phyloP scores from a whole-genome alignment of 2,329 filamentous ascomycete genomes.

The Aspergillus sp. region DNA sequence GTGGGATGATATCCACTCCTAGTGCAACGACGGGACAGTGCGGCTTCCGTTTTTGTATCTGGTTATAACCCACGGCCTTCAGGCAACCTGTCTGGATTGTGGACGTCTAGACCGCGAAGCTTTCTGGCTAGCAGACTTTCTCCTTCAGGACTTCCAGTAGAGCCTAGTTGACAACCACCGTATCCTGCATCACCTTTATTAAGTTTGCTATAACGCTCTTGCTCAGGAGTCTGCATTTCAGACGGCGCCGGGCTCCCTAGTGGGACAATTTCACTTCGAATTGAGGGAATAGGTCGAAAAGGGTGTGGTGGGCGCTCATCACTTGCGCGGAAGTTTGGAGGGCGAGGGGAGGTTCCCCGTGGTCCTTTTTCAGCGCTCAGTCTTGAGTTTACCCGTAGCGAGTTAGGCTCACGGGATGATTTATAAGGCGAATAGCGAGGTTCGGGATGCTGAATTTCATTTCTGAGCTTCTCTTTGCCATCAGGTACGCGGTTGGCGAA shows the following conservation, averaged over 20 bases:
- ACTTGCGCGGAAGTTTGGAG: neutral
- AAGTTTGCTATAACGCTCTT: constrained; percentile 64
- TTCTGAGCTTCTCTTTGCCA: constrained; percentile 86
- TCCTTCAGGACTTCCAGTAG: constrained; percentile 45
- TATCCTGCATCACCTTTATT: constrained; percentile 65
- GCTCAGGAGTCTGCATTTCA: constrained; percentile 32
- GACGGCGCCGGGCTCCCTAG: constrained; percentile 17
- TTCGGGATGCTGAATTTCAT: constrained; percentile 86
- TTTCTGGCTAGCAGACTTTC: constrained; percentile 71
- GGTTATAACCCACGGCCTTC: neutral
- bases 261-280: constrained; percentile 24
- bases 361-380: constrained; percentile 61
- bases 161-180: constrained; percentile 55
- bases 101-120: constrained; percentile 62
- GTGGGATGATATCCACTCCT: neutral
- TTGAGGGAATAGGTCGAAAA: constrained; percentile 20
- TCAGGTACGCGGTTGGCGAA: constrained; percentile 97
- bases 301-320: constrained; percentile 14
- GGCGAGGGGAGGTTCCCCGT: constrained; percentile 41
- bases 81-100: constrained; percentile 23
- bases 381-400: constrained; percentile 47
- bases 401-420: constrained; percentile 50
- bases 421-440: constrained; percentile 86
- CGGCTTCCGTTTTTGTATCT: neutral
- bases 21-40: too few species aligned